Evolutionary conservation across 2,329 filamentous ascomycete genomes (phyloP).

Genomic region (Cercospora brassicicola): DNA sequence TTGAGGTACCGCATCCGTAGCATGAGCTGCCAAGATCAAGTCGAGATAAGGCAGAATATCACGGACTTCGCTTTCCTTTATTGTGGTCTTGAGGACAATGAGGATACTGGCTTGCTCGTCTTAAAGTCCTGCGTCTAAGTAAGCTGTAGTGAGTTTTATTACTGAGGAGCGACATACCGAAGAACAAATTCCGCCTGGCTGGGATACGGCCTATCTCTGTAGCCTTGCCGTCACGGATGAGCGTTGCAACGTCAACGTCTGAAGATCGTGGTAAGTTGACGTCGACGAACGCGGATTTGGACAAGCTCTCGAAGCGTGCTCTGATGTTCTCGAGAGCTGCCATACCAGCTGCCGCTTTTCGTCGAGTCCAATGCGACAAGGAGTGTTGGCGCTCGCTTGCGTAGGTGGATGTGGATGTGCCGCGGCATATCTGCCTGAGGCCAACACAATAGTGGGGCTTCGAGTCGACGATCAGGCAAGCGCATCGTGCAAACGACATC

Average conservation of each 20-base stretch:
- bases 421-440: neutral
- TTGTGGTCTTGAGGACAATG: slow-evolving; percentile 31
- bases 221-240: slow-evolving; percentile 25
- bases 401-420: neutral
- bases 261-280: slow-evolving; percentile 30
- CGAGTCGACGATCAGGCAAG: neutral
- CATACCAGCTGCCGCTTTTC: slow-evolving; percentile 6
- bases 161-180: slow-evolving; percentile 26
- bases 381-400: neutral
- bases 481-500: neutral
- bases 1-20: slow-evolving; percentile 38
- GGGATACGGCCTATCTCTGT: slow-evolving; percentile 30
- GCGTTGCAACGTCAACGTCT: slow-evolving; percentile 26
- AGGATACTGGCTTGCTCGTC: slow-evolving; percentile 34
- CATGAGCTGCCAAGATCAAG: slow-evolving; percentile 35
- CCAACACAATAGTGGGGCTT: neutral
- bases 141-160: slow-evolving; percentile 15
- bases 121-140: slow-evolving; percentile 28
- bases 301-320: slow-evolving; percentile 29
- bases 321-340: slow-evolving; percentile 9
- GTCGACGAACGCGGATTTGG: slow-evolving; percentile 30
- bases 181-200: slow-evolving; percentile 34
- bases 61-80: slow-evolving; percentile 23
- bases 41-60: slow-evolving; percentile 31
- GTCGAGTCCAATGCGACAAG: neutral